Evolutionary conservation across 2,329 filamentous ascomycete species (phyloP), one percentile per base, ranked within the genome.

Genomic region (Aspergillus brasiliensis): DNA sequence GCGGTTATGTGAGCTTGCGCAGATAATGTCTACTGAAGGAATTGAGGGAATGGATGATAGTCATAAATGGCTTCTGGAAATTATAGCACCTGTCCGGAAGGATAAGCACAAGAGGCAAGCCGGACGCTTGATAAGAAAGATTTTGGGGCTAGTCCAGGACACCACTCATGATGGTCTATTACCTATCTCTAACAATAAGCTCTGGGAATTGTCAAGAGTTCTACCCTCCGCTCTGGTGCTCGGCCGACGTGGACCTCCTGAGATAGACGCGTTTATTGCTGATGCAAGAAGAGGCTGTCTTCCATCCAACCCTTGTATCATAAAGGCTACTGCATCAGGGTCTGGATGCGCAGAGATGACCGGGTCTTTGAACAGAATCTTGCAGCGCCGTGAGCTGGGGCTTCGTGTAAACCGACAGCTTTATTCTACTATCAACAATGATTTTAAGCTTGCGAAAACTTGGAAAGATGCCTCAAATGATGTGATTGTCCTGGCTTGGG

Each of bases 381-480:
- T 78, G 15, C 67, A 62, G 38, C 54, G 59, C 44, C 74, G 76
- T 54, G 74, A 76, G 61, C 49, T 75, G 17, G 70, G 69, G n/a
- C 60, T 63, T 38, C 25, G 23, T 10, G 51, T 56, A 13, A 59
- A 64, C 13, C 56, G 52, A 3, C 59, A 60, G n/a, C 46, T 73
- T 53, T 56, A 58, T 28, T 25, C 57, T 11, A 67, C 74, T 27
- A 71, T 72, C 23, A 68, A 67, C 31, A 71, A 78, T 23, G 73
- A 77, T 1, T 66, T 86, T 15, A 78, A 75, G 4, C 75, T 75
- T 2, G 77, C 73, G 25, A 78, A 75, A 55, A 75, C 77, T 13
- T 87, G 83, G 78, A 84, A 81, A 61, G 83, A 84, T 1, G 84
- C 84, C 0, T 87, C 85, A 0, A 82, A 83, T 23, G 86, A 88